These are phyloP conservation scores for Glarea lozoyensis DNA, from an alignment of 495 filamentous ascomycete genomes.

Conservation along the genomic window DNA sequence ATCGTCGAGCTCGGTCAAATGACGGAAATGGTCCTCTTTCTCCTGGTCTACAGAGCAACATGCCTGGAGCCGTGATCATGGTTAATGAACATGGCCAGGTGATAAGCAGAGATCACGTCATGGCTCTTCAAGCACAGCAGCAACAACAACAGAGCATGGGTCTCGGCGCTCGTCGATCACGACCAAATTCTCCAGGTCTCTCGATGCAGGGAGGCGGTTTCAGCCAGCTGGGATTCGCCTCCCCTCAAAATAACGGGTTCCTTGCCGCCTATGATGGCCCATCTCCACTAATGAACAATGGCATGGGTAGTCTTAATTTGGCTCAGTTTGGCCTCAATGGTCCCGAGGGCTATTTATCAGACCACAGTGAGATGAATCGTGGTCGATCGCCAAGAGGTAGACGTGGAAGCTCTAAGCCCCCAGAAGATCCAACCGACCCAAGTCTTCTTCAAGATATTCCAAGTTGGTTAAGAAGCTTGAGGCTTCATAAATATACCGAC, in stretches of 20 bases:
- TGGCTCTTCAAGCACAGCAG: conserved; percentile 79
- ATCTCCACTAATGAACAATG: conserved; percentile 65
- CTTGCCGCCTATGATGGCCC: conserved; percentile 76
- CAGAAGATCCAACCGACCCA: conserved; percentile 93
- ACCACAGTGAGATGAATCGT: conserved; percentile 82
- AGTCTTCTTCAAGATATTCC: conserved; percentile 90
- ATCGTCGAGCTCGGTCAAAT: conserved; percentile 81
- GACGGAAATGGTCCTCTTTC: conserved; percentile 54
- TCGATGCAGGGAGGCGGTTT: conserved; percentile 64
- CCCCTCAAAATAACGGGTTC: conserved; percentile 93
- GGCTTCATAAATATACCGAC: conserved; percentile 97
- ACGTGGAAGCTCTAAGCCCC: conserved; percentile 91
- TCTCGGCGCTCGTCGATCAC: conserved; percentile 73
- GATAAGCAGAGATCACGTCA: conserved; percentile 72
- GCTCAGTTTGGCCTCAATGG: conserved; percentile 62
- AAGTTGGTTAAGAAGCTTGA: conserved; percentile 86
- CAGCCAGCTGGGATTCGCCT: conserved; percentile 66
- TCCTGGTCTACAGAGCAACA: conserved; percentile 39
- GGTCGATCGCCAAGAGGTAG: conserved; percentile 89
- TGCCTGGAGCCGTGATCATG: conserved; percentile 67
- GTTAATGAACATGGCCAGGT: conserved; percentile 89
- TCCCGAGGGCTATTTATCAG: conserved; percentile 84
- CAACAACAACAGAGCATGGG: conserved; percentile 68
- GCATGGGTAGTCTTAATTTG: conserved; percentile 61
- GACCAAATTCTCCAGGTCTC: conserved; percentile 86